phyloP scores from a whole-genome alignment of 2,329 filamentous ascomycete genomes.

The Colletotrichum tamarilloi region DNA sequence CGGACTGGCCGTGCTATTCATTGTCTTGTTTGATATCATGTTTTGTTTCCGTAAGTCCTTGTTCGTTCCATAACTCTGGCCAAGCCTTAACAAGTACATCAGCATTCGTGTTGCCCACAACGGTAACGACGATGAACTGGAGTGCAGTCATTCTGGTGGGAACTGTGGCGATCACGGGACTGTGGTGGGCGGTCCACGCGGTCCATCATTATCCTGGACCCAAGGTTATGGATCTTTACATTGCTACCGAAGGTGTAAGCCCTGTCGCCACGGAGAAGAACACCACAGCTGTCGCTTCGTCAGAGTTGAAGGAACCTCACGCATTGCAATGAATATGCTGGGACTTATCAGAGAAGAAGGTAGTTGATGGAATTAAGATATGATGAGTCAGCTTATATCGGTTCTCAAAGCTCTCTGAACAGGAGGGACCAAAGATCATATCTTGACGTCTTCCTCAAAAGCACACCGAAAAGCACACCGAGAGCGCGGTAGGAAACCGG shows the following conservation, averaged over 20 bases:
- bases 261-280: not conserved
- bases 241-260: constrained; percentile 43
- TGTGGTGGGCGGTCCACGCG: constrained; percentile 64
- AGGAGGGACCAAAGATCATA: not conserved
- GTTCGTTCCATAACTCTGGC: not conserved
- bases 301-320: constrained; percentile 1
- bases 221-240: constrained; percentile 59
- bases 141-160: constrained; percentile 66
- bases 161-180: constrained; percentile 54
- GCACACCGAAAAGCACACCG: not conserved
- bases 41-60: constrained; percentile 67
- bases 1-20: constrained; percentile 60
- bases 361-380: not conserved
- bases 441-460: not conserved
- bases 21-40: constrained; percentile 66
- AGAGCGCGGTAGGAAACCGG: not conserved
- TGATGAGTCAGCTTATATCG: too few species aligned
- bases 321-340: not conserved
- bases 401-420: not conserved
- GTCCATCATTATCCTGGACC: constrained; percentile 60
- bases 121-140: constrained; percentile 59
- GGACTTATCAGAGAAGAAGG: not conserved
- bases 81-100: constrained; percentile 3
- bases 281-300: constrained; percentile 30
- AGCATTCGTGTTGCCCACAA: constrained; percentile 56